phyloP scores from a whole-genome alignment of 768 basidiomycete species.

The Gloeopeniophorella convolvens region DNA sequence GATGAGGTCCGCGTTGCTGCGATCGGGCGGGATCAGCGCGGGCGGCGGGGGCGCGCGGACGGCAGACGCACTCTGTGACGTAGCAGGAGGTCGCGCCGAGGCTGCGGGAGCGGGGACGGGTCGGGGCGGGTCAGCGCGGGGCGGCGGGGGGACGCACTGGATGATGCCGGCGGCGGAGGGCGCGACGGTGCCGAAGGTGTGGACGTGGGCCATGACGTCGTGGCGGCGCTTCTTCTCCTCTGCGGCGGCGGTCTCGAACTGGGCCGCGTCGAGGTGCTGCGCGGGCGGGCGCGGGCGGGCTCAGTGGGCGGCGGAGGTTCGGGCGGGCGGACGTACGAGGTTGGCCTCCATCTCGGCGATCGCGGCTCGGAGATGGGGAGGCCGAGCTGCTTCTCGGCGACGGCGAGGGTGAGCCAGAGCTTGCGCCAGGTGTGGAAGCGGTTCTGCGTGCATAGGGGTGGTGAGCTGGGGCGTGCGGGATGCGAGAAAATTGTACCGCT shows the following conservation, averaged over 20 bases:
- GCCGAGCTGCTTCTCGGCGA: slow-evolving; percentile 94
- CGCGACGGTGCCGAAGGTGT: slow-evolving; percentile 91
- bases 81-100: slow-evolving; percentile 98
- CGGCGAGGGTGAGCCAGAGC: slow-evolving; percentile 94
- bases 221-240: slow-evolving; percentile 98
- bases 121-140: background rate
- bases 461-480: background rate
- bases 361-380: slow-evolving; percentile 85
- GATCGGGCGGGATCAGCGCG: background rate
- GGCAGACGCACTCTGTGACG: slow-evolving; percentile 80
- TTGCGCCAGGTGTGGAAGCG: slow-evolving; percentile 93
- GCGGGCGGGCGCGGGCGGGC: background rate
- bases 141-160: slow-evolving; percentile 48
- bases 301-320: background rate
- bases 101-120: slow-evolving; percentile 41
- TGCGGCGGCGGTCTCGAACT: slow-evolving; percentile 84
- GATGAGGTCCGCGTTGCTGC: slow-evolving; percentile 95
- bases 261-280: slow-evolving; percentile 77
- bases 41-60: background rate
- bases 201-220: slow-evolving; percentile 99
- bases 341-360: slow-evolving; percentile 93
- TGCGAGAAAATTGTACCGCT: slow-evolving; percentile 42
- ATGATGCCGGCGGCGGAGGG: slow-evolving; percentile 95
- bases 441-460: slow-evolving; percentile 44
- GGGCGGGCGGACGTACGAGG: slow-evolving; percentile 47